Evolutionary conservation across 163 green algal genomes (phyloP).

Genomic region (Scenedesmus sp.): DNA sequence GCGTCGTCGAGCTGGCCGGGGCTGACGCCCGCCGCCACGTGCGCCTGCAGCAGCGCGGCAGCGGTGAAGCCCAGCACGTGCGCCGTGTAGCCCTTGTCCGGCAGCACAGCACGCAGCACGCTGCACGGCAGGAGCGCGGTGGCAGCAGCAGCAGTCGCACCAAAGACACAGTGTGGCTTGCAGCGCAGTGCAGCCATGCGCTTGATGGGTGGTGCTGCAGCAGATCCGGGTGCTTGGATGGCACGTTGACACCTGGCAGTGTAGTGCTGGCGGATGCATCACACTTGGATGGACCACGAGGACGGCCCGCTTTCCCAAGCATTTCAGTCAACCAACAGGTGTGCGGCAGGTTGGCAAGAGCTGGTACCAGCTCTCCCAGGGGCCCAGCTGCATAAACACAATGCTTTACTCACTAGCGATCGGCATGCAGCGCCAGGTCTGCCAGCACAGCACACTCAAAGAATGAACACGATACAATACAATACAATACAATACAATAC

Average conservation of each 20-base stretch:
- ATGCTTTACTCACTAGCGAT: not conserved
- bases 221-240: too few species aligned
- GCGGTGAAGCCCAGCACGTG: conserved; percentile 94
- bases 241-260: too few species aligned
- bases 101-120: conserved; percentile 74
- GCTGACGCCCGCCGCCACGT: conserved; percentile 27
- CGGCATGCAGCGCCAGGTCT: not conserved
- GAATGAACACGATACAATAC: not conserved
- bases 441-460: not conserved
- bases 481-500: not conserved
- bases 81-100: conserved; percentile 83
- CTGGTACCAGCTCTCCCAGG: too few species aligned
- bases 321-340: too few species aligned
- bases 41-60: conserved; percentile 75
- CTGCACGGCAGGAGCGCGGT: conserved; percentile 42
- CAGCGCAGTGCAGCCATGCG: not conserved
- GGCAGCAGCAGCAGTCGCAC: not conserved
- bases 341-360: too few species aligned
- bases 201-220: too few species aligned
- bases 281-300: too few species aligned
- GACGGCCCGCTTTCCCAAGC: too few species aligned
- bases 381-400: not conserved
- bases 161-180: not conserved
- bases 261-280: too few species aligned
- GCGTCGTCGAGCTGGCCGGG: conserved; percentile 78